phyloP scores from a whole-genome alignment of 2,329 filamentous ascomycete species.

The Aspergillus floridensis region DNA sequence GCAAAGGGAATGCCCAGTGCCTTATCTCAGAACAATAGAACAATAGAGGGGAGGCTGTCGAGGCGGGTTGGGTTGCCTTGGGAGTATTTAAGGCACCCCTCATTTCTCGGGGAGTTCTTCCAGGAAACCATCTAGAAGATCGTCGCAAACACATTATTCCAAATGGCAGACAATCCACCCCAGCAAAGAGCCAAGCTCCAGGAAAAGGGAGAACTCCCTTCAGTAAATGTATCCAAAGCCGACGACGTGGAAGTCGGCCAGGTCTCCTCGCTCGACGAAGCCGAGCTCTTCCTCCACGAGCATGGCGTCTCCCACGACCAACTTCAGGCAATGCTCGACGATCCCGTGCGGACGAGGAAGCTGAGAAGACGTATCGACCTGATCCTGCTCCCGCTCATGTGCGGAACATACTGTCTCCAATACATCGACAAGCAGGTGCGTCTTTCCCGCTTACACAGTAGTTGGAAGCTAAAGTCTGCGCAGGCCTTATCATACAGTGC shows the following conservation, averaged over 20 bases:
- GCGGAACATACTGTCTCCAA: constrained; percentile 44
- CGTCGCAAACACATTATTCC: too few species aligned
- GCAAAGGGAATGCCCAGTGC: too few species aligned
- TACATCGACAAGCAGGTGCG: constrained; percentile 51
- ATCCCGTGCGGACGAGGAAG: constrained; percentile 33
- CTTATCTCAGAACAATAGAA: too few species aligned
- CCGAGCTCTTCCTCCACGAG: constrained; percentile 50
- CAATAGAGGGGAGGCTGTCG: too few species aligned
- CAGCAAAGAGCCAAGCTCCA: background rate
- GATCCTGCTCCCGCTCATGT: constrained; percentile 52
- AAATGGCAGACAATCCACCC: background rate
- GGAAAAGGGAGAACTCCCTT: background rate
- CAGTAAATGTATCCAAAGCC: background rate
- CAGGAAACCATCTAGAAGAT: too few species aligned
- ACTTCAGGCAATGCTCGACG: constrained; percentile 46
- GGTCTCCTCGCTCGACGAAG: constrained; percentile 46
- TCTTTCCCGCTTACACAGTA: too few species aligned
- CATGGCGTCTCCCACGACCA: constrained; percentile 46
- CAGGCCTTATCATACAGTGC: constrained; percentile 53
- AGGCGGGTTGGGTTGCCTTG: too few species aligned
- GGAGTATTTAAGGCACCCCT: too few species aligned
- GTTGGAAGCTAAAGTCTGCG: constrained; percentile 15
- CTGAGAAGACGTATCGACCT: constrained; percentile 50
- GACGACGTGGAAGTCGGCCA: constrained; percentile 23
- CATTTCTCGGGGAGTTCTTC: too few species aligned